Conservation (phyloP, 345 rosid species). For the Gossypium longicalyx region DNA sequence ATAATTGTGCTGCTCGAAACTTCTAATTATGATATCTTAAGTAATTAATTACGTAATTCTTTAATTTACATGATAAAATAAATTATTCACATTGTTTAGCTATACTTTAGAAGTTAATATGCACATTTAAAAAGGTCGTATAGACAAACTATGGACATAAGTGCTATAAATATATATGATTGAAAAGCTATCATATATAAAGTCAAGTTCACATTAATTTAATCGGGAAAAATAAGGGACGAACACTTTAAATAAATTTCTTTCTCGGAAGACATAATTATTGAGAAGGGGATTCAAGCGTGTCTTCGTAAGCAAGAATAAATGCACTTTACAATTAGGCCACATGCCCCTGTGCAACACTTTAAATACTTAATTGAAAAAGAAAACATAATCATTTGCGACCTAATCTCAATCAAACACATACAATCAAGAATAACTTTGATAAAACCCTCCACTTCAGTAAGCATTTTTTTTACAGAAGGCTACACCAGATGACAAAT, state of each 20-base stretch:
- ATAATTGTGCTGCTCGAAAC: not conserved
- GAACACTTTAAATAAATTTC: not conserved
- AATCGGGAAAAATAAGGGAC: not conserved
- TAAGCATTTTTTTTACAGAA: no score
- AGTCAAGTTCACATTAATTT: not conserved
- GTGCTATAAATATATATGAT: not conserved
- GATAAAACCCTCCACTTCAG: no score
- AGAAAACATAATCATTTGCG: not conserved
- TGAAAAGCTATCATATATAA: not conserved
- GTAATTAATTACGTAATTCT: not conserved
- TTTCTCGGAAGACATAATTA: not conserved
- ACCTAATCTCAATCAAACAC: not conserved
- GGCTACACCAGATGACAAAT: no score
- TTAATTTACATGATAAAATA: not conserved
- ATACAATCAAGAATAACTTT: not conserved
- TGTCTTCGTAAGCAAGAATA: not conserved
- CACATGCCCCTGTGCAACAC: not conserved
- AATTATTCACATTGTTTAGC: not conserved
- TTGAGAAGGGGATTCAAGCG: not conserved
- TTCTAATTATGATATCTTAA: not conserved
- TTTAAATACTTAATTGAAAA: not conserved
- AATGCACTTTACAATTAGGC: not conserved
- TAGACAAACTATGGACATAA: not conserved
- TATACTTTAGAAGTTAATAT: not conserved
- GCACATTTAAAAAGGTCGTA: no score